Base-by-base conservation (phyloP, 805 yeast genomes). In the Spathaspora girioi region DNA sequence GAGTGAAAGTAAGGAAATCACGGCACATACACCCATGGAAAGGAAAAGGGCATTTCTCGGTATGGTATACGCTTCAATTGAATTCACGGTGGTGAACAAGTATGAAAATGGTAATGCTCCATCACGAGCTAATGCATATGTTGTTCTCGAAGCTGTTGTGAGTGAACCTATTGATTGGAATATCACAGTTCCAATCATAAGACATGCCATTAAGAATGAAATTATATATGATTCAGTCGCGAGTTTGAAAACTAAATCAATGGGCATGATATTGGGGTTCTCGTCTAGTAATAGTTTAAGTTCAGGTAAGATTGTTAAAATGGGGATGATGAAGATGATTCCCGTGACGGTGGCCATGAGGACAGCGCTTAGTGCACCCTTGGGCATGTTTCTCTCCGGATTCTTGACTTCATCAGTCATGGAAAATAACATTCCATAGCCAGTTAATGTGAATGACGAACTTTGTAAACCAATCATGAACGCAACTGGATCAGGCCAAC, bases 101-200 rank as follows among this genome's bases (percentile, higher is more conserved):
- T 78, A 73, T 50, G 81, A 78, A 58, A 73, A 80, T 1, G 96
- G 96, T 43, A 89, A 67, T 0, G 91, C 96, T 38, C 84, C 88
- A 64, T 89, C 96, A 69, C 96, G 79, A 48, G 93, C 89, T 69
- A 89, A 83, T 23, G 89, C 86, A 63, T 81, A 88, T 0, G 90
- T 87, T n/a, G 86, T 79, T 76, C 96, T 79, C 2, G 94, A 87
- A 2, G 91, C 87, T 0, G 96, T 86, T 1, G 94, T 88, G 35
- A 87, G 74, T 1, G 93, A 80, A 3, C 96, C 92, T 47, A 89
- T 82, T 2, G 91, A 86, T 35, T 89, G 90, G 65, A 88, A 88
- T 9, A 86, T 61, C 23, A 84, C 80, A 17, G 90, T 86, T 0
- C 89, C 94, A 45, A 82, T 72, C 51, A 86, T 78, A 63, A 87